Evolutionary conservation across 257 asterid species (phyloP).

Genomic region (Solanum chiquidenum): DNA sequence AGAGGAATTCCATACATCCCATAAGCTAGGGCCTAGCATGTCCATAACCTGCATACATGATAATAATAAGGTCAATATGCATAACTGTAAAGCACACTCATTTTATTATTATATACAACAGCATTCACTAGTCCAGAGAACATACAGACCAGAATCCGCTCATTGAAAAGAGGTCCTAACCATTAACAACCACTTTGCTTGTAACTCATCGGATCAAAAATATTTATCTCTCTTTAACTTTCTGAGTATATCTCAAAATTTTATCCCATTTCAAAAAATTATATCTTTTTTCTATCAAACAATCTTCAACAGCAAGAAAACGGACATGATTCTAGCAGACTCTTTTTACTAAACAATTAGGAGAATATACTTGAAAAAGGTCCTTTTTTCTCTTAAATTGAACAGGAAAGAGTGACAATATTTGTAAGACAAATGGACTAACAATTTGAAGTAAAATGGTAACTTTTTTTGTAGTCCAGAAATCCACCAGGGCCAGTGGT

Average conservation of each 20-base stretch:
- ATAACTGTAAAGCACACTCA: not conserved
- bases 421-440: not conserved
- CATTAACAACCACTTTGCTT: not conserved
- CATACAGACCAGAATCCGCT: not conserved
- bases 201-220: not conserved
- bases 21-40: constrained; percentile 43
- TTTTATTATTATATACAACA: not conserved
- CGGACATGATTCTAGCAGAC: not conserved
- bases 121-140: not conserved
- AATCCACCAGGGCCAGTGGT: not conserved
- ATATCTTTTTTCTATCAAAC: not conserved
- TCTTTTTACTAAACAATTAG: not conserved
- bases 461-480: not conserved
- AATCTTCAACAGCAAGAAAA: not conserved
- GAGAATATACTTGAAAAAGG: not conserved
- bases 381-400: not conserved
- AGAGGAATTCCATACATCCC: constrained; percentile 49
- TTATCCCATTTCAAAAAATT: not conserved
- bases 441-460: not conserved
- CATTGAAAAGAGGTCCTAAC: not conserved
- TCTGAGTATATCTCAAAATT: not conserved
- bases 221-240: not conserved
- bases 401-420: not conserved
- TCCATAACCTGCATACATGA: constrained; percentile 37
- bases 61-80: not conserved